A percentile compares a stretch with the other conserved stretches of the same genome.
phyloP scores from a whole-genome alignment of 495 filamentous ascomycete species.

The Halenospora varia region DNA sequence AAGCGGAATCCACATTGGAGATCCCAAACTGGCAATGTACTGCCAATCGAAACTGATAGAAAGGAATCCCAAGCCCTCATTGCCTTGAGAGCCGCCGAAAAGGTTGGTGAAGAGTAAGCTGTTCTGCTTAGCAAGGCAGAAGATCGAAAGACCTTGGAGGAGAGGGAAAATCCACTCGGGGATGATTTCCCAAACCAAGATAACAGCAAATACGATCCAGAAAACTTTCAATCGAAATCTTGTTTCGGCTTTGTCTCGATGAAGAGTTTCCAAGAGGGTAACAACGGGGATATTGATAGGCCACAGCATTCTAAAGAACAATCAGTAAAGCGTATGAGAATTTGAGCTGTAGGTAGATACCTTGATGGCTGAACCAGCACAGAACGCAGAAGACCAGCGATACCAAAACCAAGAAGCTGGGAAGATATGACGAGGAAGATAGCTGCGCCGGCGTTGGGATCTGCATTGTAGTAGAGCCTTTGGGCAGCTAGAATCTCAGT shows the following conservation, averaged over 20 bases:
- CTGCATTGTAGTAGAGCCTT: conserved; percentile 39
- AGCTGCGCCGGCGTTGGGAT: conserved; percentile 30
- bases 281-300: conserved; percentile 37
- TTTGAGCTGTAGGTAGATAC: too few relatives aligned
- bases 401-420: conserved; percentile 49
- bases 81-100: conserved; percentile 49
- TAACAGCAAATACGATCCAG: background rate
- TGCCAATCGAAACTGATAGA: conserved; percentile 44
- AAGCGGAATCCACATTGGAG: conserved; percentile 13
- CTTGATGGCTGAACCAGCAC: conserved; percentile 49
- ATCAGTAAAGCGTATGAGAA: too few relatives aligned
- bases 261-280: conserved; percentile 38
- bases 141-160: conserved; percentile 49
- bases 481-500: conserved; percentile 38
- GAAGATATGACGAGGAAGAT: conserved; percentile 39
- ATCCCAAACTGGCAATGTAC: conserved; percentile 31
- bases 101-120: conserved; percentile 48
- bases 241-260: background rate
- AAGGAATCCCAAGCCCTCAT: conserved; percentile 24
- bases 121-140: conserved; percentile 47
- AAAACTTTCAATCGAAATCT: background rate
- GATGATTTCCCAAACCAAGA: background rate
- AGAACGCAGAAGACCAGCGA: conserved; percentile 48
- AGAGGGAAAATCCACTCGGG: conserved; percentile 38
- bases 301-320: too few relatives aligned